These are phyloP conservation scores for Lithocarpus polystachyus DNA, from an alignment of 306 rosid genomes.

Conservation along the genomic window DNA sequence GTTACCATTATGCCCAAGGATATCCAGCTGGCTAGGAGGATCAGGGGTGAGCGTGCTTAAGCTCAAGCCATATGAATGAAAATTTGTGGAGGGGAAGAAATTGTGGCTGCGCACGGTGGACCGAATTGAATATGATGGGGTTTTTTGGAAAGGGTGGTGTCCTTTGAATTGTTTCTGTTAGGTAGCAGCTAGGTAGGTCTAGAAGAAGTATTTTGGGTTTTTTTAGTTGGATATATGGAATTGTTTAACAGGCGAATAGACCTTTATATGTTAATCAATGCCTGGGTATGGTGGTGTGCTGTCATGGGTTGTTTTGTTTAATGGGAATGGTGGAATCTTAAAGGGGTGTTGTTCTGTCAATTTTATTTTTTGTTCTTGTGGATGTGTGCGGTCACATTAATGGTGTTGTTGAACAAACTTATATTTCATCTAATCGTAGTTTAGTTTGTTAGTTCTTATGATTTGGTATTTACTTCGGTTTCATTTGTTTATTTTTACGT, in stretches of 20 bases:
- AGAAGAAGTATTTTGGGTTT: not conserved
- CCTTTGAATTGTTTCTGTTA: not conserved
- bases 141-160: constrained; percentile 2
- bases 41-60: constrained; percentile 91
- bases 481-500: too few species aligned
- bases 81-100: not conserved
- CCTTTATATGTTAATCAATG: not conserved
- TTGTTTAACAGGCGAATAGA: constrained; percentile 12
- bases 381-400: constrained; percentile 46
- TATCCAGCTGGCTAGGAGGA: constrained; percentile 86
- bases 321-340: constrained; percentile 18
- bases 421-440: constrained; percentile 45
- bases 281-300: constrained; percentile 13
- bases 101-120: constrained; percentile 51
- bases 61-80: not conserved
- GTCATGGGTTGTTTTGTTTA: not conserved
- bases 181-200: constrained; percentile 6
- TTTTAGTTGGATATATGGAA: constrained; percentile 12
- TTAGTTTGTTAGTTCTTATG: not conserved
- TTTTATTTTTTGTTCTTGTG: not conserved
- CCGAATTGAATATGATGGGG: not conserved
- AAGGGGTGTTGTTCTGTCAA: not conserved
- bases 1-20: constrained; percentile 96
- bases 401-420: constrained; percentile 36
- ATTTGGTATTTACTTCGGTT: not conserved